Evolutionary conservation across 495 filamentous ascomycete genomes (phyloP), one percentile per base, ranked within the genome.

Genomic region (Aspergillus cristatus): DNA sequence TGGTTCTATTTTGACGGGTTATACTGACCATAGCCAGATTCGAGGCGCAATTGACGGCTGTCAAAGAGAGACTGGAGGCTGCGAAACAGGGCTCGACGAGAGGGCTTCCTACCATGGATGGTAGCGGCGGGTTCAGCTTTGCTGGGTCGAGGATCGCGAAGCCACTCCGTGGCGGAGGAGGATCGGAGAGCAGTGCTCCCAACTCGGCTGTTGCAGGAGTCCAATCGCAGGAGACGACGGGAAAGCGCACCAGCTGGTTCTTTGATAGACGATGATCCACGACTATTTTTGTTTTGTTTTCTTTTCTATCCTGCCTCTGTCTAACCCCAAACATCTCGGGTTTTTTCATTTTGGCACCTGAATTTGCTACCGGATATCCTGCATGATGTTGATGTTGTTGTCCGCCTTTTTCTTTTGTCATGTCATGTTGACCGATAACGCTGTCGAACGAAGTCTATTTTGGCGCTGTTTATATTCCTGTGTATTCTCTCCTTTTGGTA

Each of bases 11-110:
- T n/a, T n/a, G n/a, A n/a, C n/a, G n/a, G n/a, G n/a, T n/a, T n/a
- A n/a, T n/a, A n/a, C n/a, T n/a, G n/a, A n/a, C n/a, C n/a, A n/a
- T n/a, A n/a, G n/a, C n/a, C 56, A 94, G 91, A 60, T 98, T 98
- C 71, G 91, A 98, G 71, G 79, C 83, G 12, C 91, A 98, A 66
- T 82, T 98, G 57, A 83, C 88, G 3, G 88, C 88, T 39, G 91
- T 98, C 57, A 97, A 96, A 68, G 91, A 97, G 64, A 82, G 91
- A 45, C 79, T 97, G 39, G 91, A 97, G 62, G 88, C 89, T 36
- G 91, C 87, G 49, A 98, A 96, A 64, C 74, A 79, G 36, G 87
- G 87, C 47, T 85, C 79, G 38, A 90, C 88, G 10, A 82, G 86
- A 41, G 84, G 84, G 35, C 72, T 94, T 20, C 74, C 79, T 39